Conservation (phyloP, 495 filamentous ascomycete species). For the Stereocaulon alpinum region DNA sequence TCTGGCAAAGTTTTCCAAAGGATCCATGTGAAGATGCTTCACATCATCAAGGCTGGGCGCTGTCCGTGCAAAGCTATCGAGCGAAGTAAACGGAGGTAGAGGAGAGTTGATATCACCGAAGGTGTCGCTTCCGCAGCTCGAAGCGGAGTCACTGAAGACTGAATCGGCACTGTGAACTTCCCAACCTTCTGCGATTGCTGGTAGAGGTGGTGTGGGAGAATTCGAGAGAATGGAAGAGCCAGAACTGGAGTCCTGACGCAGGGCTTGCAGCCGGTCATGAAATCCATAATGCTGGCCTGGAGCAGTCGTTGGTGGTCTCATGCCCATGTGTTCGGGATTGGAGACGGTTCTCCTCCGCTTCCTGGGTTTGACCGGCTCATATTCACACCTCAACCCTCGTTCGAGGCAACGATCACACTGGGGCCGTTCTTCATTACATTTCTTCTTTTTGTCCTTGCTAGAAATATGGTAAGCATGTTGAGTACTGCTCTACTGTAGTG, state of each 20-base stretch:
- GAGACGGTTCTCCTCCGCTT: conserved; percentile 38
- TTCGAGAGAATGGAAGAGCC: conserved; percentile 25
- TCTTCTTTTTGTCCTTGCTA: conserved; percentile 55
- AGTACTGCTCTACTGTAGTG: not conserved
- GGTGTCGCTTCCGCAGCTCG: conserved; percentile 25
- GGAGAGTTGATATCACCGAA: conserved; percentile 24
- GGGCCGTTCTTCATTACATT: conserved; percentile 52
- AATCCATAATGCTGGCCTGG: conserved; percentile 25
- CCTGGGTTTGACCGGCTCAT: conserved; percentile 47
- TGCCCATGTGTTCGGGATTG: conserved; percentile 24
- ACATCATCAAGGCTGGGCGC: conserved; percentile 21
- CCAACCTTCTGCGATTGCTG: conserved; percentile 25
- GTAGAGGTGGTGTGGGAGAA: conserved; percentile 24
- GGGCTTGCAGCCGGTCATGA: conserved; percentile 24
- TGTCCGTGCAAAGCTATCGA: conserved; percentile 23
- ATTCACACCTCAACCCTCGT: conserved; percentile 41
- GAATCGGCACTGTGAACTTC: conserved; percentile 26
- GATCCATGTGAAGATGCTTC: conserved; percentile 25
- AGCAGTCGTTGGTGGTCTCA: conserved; percentile 24
- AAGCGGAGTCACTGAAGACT: conserved; percentile 25
- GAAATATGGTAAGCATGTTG: not conserved
- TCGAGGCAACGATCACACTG: conserved; percentile 48
- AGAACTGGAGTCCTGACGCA: conserved; percentile 25
- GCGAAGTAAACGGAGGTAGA: conserved; percentile 22
- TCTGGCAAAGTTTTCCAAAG: conserved; percentile 21